These are phyloP conservation scores for Umbelopsis vinacea DNA, from an alignment of 192 early-diverging fungal species.

Conservation along the genomic window DNA sequence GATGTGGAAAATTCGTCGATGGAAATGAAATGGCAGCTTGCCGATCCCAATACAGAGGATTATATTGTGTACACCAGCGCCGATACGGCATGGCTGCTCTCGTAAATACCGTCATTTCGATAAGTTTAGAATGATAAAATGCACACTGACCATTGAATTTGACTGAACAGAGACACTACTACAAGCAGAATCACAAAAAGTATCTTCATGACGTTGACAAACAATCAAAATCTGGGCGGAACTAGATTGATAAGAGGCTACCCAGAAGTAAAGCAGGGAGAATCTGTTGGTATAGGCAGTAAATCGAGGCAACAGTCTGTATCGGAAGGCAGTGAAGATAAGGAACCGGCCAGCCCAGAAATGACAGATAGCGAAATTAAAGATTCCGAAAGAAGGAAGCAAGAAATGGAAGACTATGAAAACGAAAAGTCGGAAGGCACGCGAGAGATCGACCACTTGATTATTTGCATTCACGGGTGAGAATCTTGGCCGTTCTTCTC, in stretches of 20 bases:
- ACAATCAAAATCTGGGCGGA: slow-evolving; percentile 53
- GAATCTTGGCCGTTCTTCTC: not conserved
- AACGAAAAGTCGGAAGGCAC: slow-evolving; percentile 58
- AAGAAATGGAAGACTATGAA: slow-evolving; percentile 50
- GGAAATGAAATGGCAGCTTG: slow-evolving; percentile 15
- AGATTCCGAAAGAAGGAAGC: slow-evolving; percentile 39
- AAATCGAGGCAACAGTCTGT: slow-evolving; percentile 30
- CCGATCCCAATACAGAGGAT: slow-evolving; percentile 21
- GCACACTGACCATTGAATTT: not conserved
- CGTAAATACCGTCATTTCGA: not conserved
- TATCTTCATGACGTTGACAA: slow-evolving; percentile 57
- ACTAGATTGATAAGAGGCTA: slow-evolving; percentile 69
- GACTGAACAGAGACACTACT: slow-evolving; percentile 54
- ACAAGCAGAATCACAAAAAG: slow-evolving; percentile 64
- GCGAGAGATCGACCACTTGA: slow-evolving; percentile 71
- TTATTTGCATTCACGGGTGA: slow-evolving; percentile 76
- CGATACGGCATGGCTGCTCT: slow-evolving; percentile 54
- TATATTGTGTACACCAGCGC: slow-evolving; percentile 66
- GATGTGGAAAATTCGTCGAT: not conserved
- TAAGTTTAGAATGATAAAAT: not conserved
- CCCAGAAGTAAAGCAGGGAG: slow-evolving; percentile 57
- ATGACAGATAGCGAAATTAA: slow-evolving; percentile 20
- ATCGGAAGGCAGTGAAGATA: slow-evolving; percentile 39
- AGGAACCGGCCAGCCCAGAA: slow-evolving; percentile 31
- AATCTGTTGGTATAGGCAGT: not conserved